Evolutionary conservation across 148 eudicot species (phyloP), one percentile per base, ranked within the genome.

Genomic region (Vaccinium darrowii): DNA sequence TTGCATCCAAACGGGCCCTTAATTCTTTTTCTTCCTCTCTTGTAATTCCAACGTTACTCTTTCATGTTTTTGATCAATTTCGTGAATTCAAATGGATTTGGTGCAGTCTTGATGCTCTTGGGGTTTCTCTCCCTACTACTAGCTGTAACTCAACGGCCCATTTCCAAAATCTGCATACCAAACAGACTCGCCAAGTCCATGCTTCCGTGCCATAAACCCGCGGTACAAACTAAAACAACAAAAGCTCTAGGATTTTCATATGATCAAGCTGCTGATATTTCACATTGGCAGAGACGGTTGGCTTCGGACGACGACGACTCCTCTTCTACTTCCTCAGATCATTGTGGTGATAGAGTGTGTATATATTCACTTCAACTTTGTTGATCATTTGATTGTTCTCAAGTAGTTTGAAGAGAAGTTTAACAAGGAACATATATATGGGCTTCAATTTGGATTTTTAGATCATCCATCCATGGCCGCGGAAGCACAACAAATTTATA

Each of bases 81-180:
- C 33, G 1, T 69, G 43, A 1, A 27, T 69, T 69, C 39, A 69
- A 69, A 11, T 69, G 74, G 74, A 69, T 69, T 49, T n/a, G 23
- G 23, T 86, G 87, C 90, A 90, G 92, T 88, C 15, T 87, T 90
- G 89, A 90, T 90, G 92, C 85, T 84, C 0, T 23, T 90, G 89
- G 92, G 92, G 57, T 90, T 90, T 36, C 71, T 90, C 73, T 90
- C 92, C 2, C 89, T 90, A 12, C 60, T 87, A 60, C 77, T 90
- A 13, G 84, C 89, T 3, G 89, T 80, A 15, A 88, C 85, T 27
- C 90, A 87, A 87, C 87, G 81, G 25, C 62, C 86, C 1, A 88
- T 90, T 33, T 58, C 90, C 84, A 88, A 85, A 86, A 88, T 90
- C 27, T 90, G 92, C 75, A 73, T 90, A 81, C 83, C 92, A 19